These are phyloP conservation scores for Opeltia flavorubescens DNA, from an alignment of 495 filamentous ascomycete species.

Conservation along the genomic window DNA sequence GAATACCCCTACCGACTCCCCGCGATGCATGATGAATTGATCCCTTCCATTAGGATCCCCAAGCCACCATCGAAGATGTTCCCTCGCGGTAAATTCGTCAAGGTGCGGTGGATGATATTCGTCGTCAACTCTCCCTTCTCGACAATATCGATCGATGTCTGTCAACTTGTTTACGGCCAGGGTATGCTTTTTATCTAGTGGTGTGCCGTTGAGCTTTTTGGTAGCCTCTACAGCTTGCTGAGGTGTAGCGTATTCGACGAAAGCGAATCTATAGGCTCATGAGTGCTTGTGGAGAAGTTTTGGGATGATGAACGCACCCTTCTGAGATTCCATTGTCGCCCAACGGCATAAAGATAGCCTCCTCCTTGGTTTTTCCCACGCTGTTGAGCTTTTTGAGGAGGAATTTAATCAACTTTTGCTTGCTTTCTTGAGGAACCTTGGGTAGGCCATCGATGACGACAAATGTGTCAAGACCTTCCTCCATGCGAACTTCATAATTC, in stretches of 20 bases:
- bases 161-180: conserved; percentile 94
- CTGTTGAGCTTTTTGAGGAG: conserved; percentile 77
- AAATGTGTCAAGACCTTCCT: conserved; percentile 91
- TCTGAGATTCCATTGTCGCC: conserved; percentile 67
- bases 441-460: conserved; percentile 91
- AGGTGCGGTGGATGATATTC: conserved; percentile 66
- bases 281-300: conserved; percentile 2
- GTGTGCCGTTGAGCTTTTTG: conserved; percentile 64
- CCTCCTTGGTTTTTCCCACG: conserved; percentile 72
- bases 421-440: conserved; percentile 65
- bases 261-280: conserved; percentile 52
- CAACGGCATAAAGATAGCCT: conserved; percentile 84
- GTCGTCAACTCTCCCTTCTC: conserved; percentile 85
- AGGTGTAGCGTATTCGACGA: conserved; percentile 89
- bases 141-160: conserved; percentile 90
- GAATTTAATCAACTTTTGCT: conserved; percentile 86
- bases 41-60: conserved; percentile 76
- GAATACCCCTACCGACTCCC: conserved; percentile 82
- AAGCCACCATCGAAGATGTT: conserved; percentile 89
- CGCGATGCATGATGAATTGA: conserved; percentile 84
- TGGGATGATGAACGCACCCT: conserved; percentile 46
- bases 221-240: conserved; percentile 80
- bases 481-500: conserved; percentile 86
- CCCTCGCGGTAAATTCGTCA: conserved; percentile 73
- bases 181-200: conserved; percentile 91